phyloP scores from a whole-genome alignment of 768 basidiomycete genomes.

The Dictyophora rubrovolvata region DNA sequence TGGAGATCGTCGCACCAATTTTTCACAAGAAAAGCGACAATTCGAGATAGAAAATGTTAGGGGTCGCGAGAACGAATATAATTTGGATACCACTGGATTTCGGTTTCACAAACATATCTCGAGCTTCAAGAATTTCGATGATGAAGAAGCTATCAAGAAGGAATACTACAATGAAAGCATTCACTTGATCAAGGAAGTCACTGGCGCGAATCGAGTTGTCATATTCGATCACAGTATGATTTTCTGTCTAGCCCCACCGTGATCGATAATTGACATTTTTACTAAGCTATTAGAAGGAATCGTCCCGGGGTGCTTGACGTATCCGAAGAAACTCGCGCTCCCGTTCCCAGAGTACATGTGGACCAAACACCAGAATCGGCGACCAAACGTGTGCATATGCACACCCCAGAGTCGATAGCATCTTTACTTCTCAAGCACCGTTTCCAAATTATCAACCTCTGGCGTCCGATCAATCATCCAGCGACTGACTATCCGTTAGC shows the following conservation, averaged over 20 bases:
- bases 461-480: conserved; percentile 40
- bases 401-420: conserved; percentile 32
- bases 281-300: conserved; percentile 36
- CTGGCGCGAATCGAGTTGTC: conserved; percentile 51
- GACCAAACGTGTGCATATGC: conserved; percentile 31
- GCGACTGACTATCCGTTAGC: conserved; percentile 41
- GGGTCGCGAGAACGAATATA: conserved; percentile 34
- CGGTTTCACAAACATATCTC: conserved; percentile 30
- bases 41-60: conserved; percentile 43
- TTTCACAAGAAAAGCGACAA: conserved; percentile 18
- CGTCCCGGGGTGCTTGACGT: conserved; percentile 29
- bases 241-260: background rate
- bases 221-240: conserved; percentile 55
- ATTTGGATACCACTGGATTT: conserved; percentile 45
- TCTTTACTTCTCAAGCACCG: conserved; percentile 29
- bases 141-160: conserved; percentile 40
- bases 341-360: conserved; percentile 29
- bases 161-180: conserved; percentile 56
- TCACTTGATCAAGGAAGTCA: conserved; percentile 46
- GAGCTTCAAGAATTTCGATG: conserved; percentile 36
- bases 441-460: conserved; percentile 46
- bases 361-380: conserved; percentile 36
- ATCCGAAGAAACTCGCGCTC: conserved; percentile 23
- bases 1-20: conserved; percentile 31
- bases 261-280: background rate